Evolutionary conservation across 257 asterid genomes (phyloP).

Genomic region (Scutellaria galericulata): DNA sequence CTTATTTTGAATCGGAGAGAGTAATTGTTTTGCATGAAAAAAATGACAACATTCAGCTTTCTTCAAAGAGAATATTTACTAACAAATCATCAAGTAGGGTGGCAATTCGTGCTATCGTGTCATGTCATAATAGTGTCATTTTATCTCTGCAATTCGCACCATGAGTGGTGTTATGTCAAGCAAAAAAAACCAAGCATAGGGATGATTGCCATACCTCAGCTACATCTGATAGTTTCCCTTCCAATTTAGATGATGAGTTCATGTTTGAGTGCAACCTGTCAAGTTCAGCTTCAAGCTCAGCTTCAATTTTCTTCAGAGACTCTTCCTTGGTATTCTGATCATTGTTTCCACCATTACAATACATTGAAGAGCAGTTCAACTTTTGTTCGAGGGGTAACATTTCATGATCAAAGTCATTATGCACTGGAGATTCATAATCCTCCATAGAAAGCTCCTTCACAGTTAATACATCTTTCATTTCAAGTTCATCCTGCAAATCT

Average conservation of each 20-base stretch:
- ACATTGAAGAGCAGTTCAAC: conserved; percentile 24
- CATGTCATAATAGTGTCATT: too few species aligned
- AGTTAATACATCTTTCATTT: conserved; percentile 73
- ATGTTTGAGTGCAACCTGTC: conserved; percentile 67
- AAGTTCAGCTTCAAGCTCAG: conserved; percentile 87
- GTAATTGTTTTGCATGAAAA: too few species aligned
- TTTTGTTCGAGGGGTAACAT: conserved; percentile 42
- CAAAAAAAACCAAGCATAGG: conserved; percentile 4
- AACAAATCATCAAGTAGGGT: conserved; percentile 1
- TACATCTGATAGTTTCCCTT: conserved; percentile 43
- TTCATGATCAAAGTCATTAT: conserved; percentile 37
- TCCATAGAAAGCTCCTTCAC: conserved; percentile 71
- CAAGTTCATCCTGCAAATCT: conserved; percentile 85
- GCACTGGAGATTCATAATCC: conserved; percentile 50
- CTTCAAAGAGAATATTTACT: background rate
- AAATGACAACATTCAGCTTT: too few species aligned
- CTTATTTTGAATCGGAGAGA: too few species aligned
- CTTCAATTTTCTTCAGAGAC: conserved; percentile 71
- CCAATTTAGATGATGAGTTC: conserved; percentile 48
- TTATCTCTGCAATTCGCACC: too few species aligned
- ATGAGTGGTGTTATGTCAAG: background rate
- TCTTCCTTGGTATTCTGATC: conserved; percentile 50
- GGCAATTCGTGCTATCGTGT: background rate
- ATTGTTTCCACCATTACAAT: conserved; percentile 26
- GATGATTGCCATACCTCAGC: conserved; percentile 53